Base-by-base conservation (phyloP, 306 rosid species). In the Gastrolobium villosum region DNA sequence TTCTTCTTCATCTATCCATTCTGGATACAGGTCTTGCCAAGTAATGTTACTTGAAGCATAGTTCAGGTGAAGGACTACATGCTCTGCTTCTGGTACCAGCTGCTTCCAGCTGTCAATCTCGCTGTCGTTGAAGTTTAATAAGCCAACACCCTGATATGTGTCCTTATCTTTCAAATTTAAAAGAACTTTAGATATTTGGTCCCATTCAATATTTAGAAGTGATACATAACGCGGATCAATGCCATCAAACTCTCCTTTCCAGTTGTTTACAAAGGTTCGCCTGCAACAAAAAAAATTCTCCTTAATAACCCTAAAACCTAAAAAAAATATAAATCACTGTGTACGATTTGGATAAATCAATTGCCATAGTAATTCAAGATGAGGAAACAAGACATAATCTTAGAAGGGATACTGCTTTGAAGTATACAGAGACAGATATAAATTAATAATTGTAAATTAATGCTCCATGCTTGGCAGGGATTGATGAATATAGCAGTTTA, bases 1-100 rank as follows among this genome's bases (percentile, higher is more conserved):
- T 85, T 94, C 97, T 83, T 93, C 98, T 85, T 94, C 96, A 3
- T 94, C 98, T 70, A 94, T 94, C 98, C 98, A 94, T 84, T 91
- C 98, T 36, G 98, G 98, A 79, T 87, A 91, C 32, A 94, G 82
- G 75, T 69, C 57, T 30, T 87, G 91, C 98, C 96, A 94, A 5
- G 97, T 91, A 46, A 90, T 67, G 85, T 89, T 87, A 48, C 34
- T 52, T 39, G 91, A 62, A 32, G 59, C 96, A 49, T 68, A 72
- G 75, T 88, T 76, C 54, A 94, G 84, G 37, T 77, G 72, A 79
- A 91, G 86, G 82, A 75, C 56, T 50, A 87, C 83, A 76, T 90
- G 94, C 79, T 94, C 88, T 9, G 72, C 82, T 39, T 90, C 96
- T 44, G 97, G 97, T 77, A 91, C 61, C 52, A 91, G 64, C 87